phyloP scores from a whole-genome alignment of 345 rosid species.

The Capsella bursapastoris region DNA sequence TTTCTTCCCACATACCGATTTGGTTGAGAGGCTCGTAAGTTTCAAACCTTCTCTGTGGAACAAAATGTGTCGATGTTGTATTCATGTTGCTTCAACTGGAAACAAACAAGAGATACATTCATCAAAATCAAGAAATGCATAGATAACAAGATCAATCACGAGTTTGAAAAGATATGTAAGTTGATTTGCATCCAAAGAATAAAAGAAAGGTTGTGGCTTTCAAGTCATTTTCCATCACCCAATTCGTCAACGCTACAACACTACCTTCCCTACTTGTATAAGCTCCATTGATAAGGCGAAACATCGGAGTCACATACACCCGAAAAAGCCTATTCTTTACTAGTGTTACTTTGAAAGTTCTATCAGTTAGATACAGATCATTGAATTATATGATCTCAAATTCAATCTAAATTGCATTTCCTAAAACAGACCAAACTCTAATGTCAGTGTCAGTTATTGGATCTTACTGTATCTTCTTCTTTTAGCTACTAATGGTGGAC shows the following conservation, averaged over 20 bases:
- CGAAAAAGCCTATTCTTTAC: conserved; percentile 33
- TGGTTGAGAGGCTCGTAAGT: conserved; percentile 76
- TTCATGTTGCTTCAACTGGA: conserved; percentile 64
- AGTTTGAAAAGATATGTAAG: conserved; percentile 30
- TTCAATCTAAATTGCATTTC: conserved; percentile 4
- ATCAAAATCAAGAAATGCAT: conserved; percentile 3
- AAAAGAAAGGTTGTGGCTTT: conserved; percentile 13
- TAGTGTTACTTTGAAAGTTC: conserved; percentile 27
- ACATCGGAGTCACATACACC: conserved; percentile 34
- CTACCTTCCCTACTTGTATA: conserved; percentile 32
- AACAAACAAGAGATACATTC: conserved; percentile 22
- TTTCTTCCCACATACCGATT: conserved; percentile 86
- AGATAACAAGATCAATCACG: conserved; percentile 16
- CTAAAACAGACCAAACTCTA: conserved; percentile 29
- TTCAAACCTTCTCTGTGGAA: conserved; percentile 68
- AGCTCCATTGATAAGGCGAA: conserved; percentile 38
- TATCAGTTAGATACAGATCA: conserved; percentile 2
- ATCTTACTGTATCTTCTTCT: conserved; percentile 40
- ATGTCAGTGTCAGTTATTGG: conserved; percentile 47
- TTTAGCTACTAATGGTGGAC: conserved; percentile 48
- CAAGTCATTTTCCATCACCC: conserved; percentile 37
- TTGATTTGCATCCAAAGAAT: conserved; percentile 21
- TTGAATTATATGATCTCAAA: background rate
- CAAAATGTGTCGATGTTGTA: conserved; percentile 76
- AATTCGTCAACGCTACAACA: conserved; percentile 37